Evolutionary conservation across 345 rosid genomes (phyloP), one percentile per base, ranked within the genome.

Genomic region (Populus simonii): DNA sequence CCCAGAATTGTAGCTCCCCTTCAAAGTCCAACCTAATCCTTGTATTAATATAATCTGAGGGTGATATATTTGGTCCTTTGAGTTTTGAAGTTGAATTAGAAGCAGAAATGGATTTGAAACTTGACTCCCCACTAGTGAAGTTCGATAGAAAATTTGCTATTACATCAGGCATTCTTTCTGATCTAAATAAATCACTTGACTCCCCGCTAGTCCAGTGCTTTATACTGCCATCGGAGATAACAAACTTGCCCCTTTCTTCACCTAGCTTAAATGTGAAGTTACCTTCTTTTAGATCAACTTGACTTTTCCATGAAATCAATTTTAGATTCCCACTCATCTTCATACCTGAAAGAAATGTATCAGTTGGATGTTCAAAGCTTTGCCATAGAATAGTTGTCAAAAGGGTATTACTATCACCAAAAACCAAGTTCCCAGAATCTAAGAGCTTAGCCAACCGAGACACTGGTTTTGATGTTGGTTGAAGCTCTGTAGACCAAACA

Each of bases 291-390:
- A 94, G 97, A 68, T 92, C 89, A 61, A 78, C 74, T 41, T 8
- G 22, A 61, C 86, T 82, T 67, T 62, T 79, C 93, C 93, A 92
- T 17, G 93, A 91, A 78, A 81, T 83, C 73, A 89, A 69, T 1
- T 71, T 70, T 74, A 85, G 25, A 1, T 74, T 75, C 51, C 49
- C 78, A 70, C 68, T 72, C 84, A 89, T 86, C 51, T 36, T 84
- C 94, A 90, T 90, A 53, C 92, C 91, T 9, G 88, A 85, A 72
- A 90, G 88, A 80, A 89, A 89, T 7, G 92, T 87, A 74, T 90
- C 92, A 10, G 89, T 41, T 41, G 45, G 45, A 41, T 41, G 13
- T 10, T 2, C 45, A 41, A 41, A n/a, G n/a, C n/a, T n/a, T n/a
- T n/a, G n/a, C n/a, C n/a, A n/a, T n/a, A n/a, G n/a, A n/a, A n/a